A percentile compares a stretch with the other conserved stretches of the same genome.
Evolutionary conservation across 2,329 filamentous ascomycete species (phyloP).

Genomic region (Trichoderma afroharzianum): DNA sequence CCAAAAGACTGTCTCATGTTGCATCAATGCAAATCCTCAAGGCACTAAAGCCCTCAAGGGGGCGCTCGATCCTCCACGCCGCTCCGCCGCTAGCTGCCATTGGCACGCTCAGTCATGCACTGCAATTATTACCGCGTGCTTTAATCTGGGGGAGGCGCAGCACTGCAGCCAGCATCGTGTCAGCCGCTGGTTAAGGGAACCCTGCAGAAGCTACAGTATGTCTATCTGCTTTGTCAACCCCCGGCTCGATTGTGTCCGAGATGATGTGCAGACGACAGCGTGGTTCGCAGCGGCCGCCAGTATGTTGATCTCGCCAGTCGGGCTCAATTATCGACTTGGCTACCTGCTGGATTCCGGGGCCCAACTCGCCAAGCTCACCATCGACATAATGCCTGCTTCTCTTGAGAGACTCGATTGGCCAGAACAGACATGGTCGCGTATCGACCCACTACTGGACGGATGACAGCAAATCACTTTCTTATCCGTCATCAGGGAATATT

Average conservation of each 20-base stretch:
- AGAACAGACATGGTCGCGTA: background rate
- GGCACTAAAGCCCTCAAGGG: background rate
- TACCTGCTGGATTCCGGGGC: background rate
- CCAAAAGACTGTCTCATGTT: background rate
- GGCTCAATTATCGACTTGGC: background rate
- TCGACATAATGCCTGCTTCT: slow-evolving; percentile 3
- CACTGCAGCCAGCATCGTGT: background rate
- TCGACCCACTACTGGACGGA: slow-evolving; percentile 7
- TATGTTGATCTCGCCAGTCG: background rate
- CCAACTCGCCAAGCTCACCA: background rate
- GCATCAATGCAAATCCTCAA: background rate
- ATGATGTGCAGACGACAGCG: background rate
- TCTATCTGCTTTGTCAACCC: background rate
- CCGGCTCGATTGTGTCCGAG: background rate
- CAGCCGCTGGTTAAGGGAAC: background rate
- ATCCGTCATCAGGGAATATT: slow-evolving; percentile 12
- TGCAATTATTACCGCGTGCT: background rate
- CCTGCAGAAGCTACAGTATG: background rate
- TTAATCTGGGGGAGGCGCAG: slow-evolving; percentile 14
- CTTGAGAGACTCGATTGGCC: slow-evolving; percentile 8
- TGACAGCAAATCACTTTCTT: slow-evolving; percentile 15
- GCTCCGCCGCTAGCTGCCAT: background rate
- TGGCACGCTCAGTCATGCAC: background rate
- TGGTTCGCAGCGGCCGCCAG: background rate
- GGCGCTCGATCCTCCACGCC: background rate